These are phyloP conservation scores for Trypanosoma vivax DNA, from an alignment of 208 protist species.

Conservation along the genomic window DNA sequence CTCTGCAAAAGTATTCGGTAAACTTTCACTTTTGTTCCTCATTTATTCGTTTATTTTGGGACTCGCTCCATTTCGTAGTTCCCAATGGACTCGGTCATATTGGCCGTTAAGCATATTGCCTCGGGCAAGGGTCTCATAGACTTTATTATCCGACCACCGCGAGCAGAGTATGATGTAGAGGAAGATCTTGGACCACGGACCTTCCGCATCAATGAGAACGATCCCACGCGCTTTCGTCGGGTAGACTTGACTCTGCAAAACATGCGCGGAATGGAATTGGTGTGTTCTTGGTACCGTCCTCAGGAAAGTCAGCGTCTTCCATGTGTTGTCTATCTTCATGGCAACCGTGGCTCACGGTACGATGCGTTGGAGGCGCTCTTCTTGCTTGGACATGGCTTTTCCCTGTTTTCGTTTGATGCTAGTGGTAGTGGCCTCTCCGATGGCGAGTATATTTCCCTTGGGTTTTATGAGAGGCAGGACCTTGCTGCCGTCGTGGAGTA, in stretches of 20 bases:
- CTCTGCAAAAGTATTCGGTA: too few species aligned
- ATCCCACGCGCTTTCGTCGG: conserved; percentile 33
- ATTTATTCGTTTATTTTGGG: too few species aligned
- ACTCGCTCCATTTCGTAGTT: too few species aligned
- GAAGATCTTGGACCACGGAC: conserved; percentile 50
- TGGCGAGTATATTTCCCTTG: conserved; percentile 93
- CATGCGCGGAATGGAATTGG: conserved; percentile 68
- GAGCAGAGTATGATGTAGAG: conserved; percentile 40
- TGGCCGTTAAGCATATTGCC: conserved; percentile 31
- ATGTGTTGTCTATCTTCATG: conserved; percentile 90
- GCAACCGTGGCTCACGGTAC: conserved; percentile 80
- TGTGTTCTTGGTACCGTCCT: conserved; percentile 82
- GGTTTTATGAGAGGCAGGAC: conserved; percentile 94
- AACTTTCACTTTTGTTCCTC: too few species aligned
- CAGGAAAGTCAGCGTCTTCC: conserved; percentile 25
- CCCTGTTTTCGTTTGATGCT: conserved; percentile 91
- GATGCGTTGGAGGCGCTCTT: conserved; percentile 76
- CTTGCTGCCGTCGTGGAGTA: conserved; percentile 84
- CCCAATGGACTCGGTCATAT: conserved; percentile 31
- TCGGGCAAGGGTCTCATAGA: conserved; percentile 46
- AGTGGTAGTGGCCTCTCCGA: conserved; percentile 89
- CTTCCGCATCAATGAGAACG: conserved; percentile 52
- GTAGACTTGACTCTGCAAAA: conserved; percentile 76
- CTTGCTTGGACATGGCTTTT: conserved; percentile 81
- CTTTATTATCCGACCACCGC: conserved; percentile 84